Conservation (phyloP, 768 basidiomycete species). For the Termitomyces sp. region DNA sequence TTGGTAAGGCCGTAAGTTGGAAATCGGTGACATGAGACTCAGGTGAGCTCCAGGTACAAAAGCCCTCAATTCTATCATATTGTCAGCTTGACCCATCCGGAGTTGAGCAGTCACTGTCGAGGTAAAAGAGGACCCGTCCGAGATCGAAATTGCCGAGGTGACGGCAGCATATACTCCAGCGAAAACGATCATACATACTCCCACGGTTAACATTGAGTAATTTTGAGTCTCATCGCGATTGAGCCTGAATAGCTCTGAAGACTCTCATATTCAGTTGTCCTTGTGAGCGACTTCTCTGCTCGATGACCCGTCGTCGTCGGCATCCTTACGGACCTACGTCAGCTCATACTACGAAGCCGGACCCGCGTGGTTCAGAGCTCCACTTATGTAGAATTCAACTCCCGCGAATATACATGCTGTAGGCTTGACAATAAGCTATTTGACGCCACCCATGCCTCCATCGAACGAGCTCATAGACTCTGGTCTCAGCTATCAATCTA, state of each 20-base stretch:
- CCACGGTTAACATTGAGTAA: not conserved
- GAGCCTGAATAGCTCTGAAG: not conserved
- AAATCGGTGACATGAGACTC: conserved; percentile 8
- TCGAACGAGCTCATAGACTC: not conserved
- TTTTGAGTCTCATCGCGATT: too few species aligned
- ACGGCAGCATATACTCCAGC: not conserved
- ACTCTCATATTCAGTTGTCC: not conserved
- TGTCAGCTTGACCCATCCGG: conserved; percentile 7
- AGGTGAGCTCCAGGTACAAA: conserved; percentile 7
- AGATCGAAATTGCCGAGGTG: not conserved
- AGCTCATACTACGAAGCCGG: not conserved
- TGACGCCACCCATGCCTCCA: not conserved
- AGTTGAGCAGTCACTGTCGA: not conserved
- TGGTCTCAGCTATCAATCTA: not conserved
- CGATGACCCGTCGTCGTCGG: not conserved
- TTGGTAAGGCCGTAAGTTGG: not conserved
- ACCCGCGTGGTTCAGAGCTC: not conserved
- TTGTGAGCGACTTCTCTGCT: not conserved
- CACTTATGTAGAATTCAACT: not conserved
- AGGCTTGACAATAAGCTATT: not conserved
- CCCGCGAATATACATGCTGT: not conserved
- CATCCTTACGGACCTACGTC: not conserved
- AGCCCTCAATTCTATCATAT: not conserved
- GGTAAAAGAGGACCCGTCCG: conserved; percentile 1
- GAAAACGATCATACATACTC: not conserved